phyloP scores from a whole-genome alignment of 129 eudicot species.

The Mikania micrantha region DNA sequence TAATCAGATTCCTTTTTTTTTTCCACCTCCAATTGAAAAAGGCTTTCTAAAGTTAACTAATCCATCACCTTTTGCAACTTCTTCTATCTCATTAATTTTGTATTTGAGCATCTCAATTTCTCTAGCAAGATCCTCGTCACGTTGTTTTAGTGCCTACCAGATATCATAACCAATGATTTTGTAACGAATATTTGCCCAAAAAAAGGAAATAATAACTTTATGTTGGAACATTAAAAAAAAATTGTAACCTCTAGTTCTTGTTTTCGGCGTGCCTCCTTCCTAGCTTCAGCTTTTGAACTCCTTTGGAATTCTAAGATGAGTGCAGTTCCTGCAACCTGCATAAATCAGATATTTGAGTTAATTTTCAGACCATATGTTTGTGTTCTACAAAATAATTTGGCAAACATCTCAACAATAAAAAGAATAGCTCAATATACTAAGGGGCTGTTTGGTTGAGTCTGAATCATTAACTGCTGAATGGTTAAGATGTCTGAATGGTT shows the following conservation, averaged over 20 bases:
- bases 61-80: conserved; percentile 38
- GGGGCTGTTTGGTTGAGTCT: no score
- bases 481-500: no score
- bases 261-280: conserved; percentile 68
- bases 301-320: conserved; percentile 77
- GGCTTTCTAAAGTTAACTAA: conserved; percentile 23
- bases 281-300: conserved; percentile 78
- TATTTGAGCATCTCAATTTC: conserved; percentile 58
- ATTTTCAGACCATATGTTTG: not conserved
- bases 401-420: not conserved
- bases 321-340: conserved; percentile 75
- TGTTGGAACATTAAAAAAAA: not conserved
- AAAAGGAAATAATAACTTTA: not conserved
- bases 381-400: not conserved
- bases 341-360: not conserved
- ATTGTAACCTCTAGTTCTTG: conserved; percentile 65
- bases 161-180: not conserved
- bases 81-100: conserved; percentile 42
- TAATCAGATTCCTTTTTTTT: conserved; percentile 6
- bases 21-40: conserved; percentile 18
- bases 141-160: conserved; percentile 46
- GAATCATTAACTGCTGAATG: no score
- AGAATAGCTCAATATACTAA: not conserved
- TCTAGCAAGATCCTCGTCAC: conserved; percentile 51
- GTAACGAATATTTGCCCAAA: not conserved